Evolutionary conservation across 2,329 filamentous ascomycete species (phyloP), one percentile per base, ranked within the genome.

Genomic region (Didymella segeticola): DNA sequence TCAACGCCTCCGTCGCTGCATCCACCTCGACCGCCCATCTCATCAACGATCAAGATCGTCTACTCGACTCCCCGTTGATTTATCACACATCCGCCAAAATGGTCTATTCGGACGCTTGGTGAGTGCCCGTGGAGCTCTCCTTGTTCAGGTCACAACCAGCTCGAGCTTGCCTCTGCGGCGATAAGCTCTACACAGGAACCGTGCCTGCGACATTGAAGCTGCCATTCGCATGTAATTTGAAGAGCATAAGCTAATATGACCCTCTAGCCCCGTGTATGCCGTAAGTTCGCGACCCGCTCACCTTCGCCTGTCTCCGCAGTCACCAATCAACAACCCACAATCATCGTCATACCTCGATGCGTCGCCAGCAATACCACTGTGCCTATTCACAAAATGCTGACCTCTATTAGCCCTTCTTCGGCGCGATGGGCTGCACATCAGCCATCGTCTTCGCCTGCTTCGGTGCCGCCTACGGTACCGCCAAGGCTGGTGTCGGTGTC

Each of bases 401-500:
- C 43, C 36, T 37, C 17, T 20, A 48, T 64, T 74, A 88, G 86
- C 88, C 93, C 80, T 97, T 97, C 83, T 97, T 97, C 75, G 92
- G 93, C 82, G 92, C 91, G 78, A 95, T 97, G 89, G 93, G 93
- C 78, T 97, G 93, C 86, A 95, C 89, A 72, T 89, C 87, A 66
- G 91, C 92, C 79, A 96, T 96, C 75, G 90, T 96, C 75, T 96
- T 96, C 85, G 96, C 92, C 77, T 96, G 91, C 80, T 88, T 96
- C 70, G 92, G 95, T 77, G 95, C 95, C 74, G 92, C 95, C 68
- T 99, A 98, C 82, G 95, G 95, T 80, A 99, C 95, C 69, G 95
- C 95, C 77, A 99, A 99, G 87, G 96, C 95, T 74, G 95, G 95
- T 83, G 95, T 98, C 70, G 95, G 95, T 86, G 96, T 99, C 75